Percentiles rank a stretch among this genome's conserved stretches.
phyloP scores from a whole-genome alignment of 768 basidiomycete genomes.

The Trametopsis cervina region DNA sequence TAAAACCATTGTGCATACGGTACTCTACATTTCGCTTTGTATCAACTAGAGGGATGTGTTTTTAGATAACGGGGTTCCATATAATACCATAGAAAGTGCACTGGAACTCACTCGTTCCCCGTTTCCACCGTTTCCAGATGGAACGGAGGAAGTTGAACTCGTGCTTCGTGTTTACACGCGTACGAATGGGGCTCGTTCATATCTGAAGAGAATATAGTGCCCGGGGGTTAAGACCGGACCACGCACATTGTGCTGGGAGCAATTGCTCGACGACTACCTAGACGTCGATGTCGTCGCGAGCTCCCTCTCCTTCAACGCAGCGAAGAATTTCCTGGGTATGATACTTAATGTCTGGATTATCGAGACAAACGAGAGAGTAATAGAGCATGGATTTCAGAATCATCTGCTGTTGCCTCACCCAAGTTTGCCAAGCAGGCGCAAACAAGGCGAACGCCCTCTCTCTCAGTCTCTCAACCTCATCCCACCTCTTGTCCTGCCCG shows the following conservation, averaged over 20 bases:
- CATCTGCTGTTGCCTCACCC: slow-evolving; percentile 42
- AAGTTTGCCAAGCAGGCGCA: slow-evolving; percentile 25
- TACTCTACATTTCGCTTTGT: no score
- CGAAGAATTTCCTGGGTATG: slow-evolving; percentile 8
- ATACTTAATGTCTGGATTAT: neutral
- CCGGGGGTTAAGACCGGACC: neutral
- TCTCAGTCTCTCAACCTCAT: slow-evolving; percentile 39
- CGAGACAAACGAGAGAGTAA: neutral
- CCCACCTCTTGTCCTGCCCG: slow-evolving; percentile 31
- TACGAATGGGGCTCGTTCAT: neutral
- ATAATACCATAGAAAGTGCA: no score
- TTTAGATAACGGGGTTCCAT: no score
- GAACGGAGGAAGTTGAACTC: no score
- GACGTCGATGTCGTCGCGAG: slow-evolving; percentile 1
- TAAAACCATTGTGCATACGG: no score
- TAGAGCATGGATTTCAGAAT: slow-evolving; percentile 12
- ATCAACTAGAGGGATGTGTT: no score
- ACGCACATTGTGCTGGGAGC: no score
- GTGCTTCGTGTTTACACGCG: neutral
- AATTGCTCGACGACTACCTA: neutral
- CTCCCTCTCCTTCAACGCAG: neutral
- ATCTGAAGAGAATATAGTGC: no score
- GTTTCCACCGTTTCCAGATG: no score
- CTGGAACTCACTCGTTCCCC: no score
- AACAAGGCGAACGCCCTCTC: slow-evolving; percentile 25